phyloP scores from a whole-genome alignment of 306 rosid genomes.

The Potentilla sterilis region DNA sequence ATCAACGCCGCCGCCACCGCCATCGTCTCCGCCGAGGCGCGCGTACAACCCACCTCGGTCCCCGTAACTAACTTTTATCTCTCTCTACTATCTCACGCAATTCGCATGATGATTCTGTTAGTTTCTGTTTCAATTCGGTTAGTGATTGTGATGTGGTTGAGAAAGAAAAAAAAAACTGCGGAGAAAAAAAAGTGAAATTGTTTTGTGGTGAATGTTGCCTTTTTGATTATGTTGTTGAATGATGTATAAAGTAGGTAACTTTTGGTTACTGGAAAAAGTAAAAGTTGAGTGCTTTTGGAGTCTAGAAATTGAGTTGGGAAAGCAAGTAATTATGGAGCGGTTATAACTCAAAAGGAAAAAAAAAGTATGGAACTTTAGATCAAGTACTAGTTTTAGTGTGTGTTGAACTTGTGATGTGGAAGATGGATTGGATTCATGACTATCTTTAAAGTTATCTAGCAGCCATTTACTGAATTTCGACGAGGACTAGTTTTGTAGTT shows the following conservation, averaged over 20 bases:
- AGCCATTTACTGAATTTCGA: not conserved
- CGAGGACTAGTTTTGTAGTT: not conserved
- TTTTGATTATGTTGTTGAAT: not conserved
- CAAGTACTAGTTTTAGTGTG: not conserved
- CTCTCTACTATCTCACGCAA: not conserved
- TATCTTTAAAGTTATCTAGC: constrained; percentile 3
- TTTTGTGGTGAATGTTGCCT: not conserved
- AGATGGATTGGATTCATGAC: not conserved
- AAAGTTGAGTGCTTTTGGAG: not conserved
- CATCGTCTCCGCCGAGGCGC: constrained; percentile 77
- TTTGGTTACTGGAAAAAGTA: not conserved
- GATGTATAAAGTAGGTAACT: not conserved
- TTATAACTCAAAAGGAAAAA: not conserved
- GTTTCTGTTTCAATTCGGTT: not conserved
- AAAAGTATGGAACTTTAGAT: not conserved
- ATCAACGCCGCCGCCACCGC: constrained; percentile 95
- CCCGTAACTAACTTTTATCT: constrained; percentile 42
- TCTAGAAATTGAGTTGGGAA: constrained; percentile 5
- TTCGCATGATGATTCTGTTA: not conserved
- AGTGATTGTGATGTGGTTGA: not conserved
- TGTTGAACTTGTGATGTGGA: not conserved
- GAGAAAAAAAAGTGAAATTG: too few species aligned
- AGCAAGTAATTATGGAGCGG: not conserved
- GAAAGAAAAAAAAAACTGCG: not conserved
- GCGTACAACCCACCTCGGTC: constrained; percentile 65